Base-by-base conservation (phyloP, 805 yeast genomes). In the Lachancea lanzarotensis region DNA sequence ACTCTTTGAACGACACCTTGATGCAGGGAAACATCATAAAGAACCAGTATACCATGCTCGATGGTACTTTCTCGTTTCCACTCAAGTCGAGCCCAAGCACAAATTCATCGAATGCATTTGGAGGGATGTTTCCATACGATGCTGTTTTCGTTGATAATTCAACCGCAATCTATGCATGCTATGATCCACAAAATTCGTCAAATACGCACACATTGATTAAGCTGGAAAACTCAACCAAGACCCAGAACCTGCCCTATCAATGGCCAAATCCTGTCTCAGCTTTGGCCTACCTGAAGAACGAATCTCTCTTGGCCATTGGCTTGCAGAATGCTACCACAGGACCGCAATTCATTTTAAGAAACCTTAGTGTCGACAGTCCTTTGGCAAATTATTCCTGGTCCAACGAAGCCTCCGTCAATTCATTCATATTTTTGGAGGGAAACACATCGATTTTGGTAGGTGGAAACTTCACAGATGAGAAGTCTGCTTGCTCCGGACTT, bases 401-500 rank as follows among this genome's bases (percentile, higher is more conserved):
- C 10, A 64, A 67, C 3, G 49, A 51, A 3, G 65, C 68, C n/a
- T 55, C 60, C 7, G 71, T 79, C 12, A 68, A 69, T 12, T 60
- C 76, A 1, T 60, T 76, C 42, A 50, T 72, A 15, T 66, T 67
- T 29, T 70, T 73, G 27, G 68, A 67, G 19, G 65, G 62, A 25
- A 67, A 70, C 25, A 43, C 65, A 7, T 66, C 73, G 1, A 53
- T 69, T 16, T 63, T 88, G 22, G 69, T 85, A 11, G 95, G 84
- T 33, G 96, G 97, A 19, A 70, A 74, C 35, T 88, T 85, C 58
- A 59, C 69, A 17, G 81, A 84, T 1, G 81, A 83, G 0, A 66
- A 76, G 3, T 64, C 74, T 27, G 62, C 66, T 20, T 89, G 96
- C 63, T 60, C 69, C 2, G 73, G 78, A 1, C 62, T 90, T 31